Percentiles rank a stretch among this genome's conserved stretches.
Conservation (phyloP, 805 yeast species). For the Metschnikowia aberdeeniae region DNA sequence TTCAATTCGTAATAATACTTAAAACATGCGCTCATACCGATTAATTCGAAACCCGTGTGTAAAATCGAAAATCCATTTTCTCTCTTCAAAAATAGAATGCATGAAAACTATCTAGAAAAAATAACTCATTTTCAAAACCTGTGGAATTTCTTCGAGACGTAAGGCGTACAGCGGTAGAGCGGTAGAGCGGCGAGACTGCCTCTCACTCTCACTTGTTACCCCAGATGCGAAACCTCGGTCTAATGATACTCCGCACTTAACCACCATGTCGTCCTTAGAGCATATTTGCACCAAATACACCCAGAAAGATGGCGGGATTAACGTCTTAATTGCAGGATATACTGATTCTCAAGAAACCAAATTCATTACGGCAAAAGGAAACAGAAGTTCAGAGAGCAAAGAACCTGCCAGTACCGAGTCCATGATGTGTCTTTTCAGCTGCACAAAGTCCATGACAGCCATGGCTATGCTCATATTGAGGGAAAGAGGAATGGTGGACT, state of each 20-base stretch:
- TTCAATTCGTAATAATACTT: too few relatives aligned
- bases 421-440: slow-evolving; percentile 13
- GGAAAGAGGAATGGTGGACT: slow-evolving; percentile 28
- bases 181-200: not conserved
- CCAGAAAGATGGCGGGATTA: slow-evolving; percentile 2
- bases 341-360: slow-evolving; percentile 9
- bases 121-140: too few relatives aligned
- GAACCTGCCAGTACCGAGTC: slow-evolving; percentile 10
- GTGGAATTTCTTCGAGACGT: too few relatives aligned
- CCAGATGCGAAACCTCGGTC: slow-evolving; percentile 3
- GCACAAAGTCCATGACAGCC: slow-evolving; percentile 22
- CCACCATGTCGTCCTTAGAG: slow-evolving; percentile 4
- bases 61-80: too few relatives aligned
- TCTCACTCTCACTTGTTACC: not conserved
- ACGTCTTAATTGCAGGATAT: slow-evolving; percentile 16
- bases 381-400: slow-evolving; percentile 8
- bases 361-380: slow-evolving; percentile 13
- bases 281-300: slow-evolving; percentile 8
- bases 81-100: too few relatives aligned
- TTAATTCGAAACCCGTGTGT: too few relatives aligned
- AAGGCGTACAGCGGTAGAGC: too few relatives aligned
- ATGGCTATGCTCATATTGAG: slow-evolving; percentile 33
- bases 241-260: not conserved
- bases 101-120: too few relatives aligned
- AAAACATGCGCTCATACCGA: too few relatives aligned